These are phyloP conservation scores for Jaenimonas drosophilae DNA, from an alignment of 208 protist genomes.

Conservation along the genomic window DNA sequence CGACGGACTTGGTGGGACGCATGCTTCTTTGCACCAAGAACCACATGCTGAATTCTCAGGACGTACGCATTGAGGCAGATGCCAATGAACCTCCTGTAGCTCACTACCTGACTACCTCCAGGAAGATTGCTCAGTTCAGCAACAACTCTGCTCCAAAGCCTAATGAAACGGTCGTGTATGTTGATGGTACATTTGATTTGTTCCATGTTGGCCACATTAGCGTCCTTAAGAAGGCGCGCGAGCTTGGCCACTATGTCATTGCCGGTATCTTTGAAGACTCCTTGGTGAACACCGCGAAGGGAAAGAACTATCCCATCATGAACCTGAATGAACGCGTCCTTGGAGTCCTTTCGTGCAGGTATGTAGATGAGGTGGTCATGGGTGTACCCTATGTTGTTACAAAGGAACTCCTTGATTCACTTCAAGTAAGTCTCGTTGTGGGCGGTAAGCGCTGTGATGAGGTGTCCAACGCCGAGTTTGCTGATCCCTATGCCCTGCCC, in stretches of 20 bases:
- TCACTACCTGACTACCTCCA: constrained; percentile 87
- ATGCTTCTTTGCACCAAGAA: constrained; percentile 94
- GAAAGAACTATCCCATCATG: constrained; percentile 97
- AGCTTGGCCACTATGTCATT: constrained; percentile 92
- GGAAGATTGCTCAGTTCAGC: constrained; percentile 95
- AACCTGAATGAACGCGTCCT: constrained; percentile 97
- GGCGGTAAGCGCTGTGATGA: constrained; percentile 54
- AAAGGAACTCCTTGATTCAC: constrained; percentile 87
- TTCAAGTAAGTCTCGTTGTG: constrained; percentile 83
- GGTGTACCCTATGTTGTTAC: constrained; percentile 93
- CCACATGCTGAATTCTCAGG: constrained; percentile 30
- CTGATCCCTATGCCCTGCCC: constrained; percentile 44
- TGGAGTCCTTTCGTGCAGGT: constrained; percentile 92
- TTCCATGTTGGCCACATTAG: constrained; percentile 95
- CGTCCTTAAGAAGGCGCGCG: constrained; percentile 89
- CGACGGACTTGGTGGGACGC: constrained; percentile 96
- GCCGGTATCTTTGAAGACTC: constrained; percentile 95
- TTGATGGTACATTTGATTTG: constrained; percentile 96
- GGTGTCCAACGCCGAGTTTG: constrained; percentile 1
- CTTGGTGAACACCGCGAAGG: constrained; percentile 85
- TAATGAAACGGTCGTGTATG: constrained; percentile 93
- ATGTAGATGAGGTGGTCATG: constrained; percentile 98
- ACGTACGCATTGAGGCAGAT: constrained; percentile 26
- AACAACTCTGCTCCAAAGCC: constrained; percentile 69
- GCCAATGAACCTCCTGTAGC: constrained; percentile 7